Evolutionary conservation across 163 green algal species (phyloP), one percentile per base, ranked within the genome.

Genomic region (Scenedesmus sp.): DNA sequence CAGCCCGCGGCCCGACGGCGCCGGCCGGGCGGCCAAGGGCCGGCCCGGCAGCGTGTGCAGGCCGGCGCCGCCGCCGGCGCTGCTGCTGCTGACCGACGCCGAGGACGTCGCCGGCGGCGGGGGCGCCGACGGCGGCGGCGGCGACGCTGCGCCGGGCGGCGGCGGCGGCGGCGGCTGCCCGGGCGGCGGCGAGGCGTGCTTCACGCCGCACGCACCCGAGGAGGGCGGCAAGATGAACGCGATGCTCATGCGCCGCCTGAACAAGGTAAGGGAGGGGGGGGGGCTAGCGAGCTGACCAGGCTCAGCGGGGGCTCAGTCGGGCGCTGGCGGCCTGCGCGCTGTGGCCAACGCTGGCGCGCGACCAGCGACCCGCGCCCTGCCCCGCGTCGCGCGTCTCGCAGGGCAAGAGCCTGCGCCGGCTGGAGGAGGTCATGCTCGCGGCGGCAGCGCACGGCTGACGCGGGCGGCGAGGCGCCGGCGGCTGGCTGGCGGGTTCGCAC

Each of bases 171-270:
- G n/a, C n/a, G n/a, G n/a, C n/a, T n/a, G n/a, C n/a, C n/a, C n/a
- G n/a, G n/a, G n/a, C 53, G 29, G 29, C 9, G 33, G 15, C 18
- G 51, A 36, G 24, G 33, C 39, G 3, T 72, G 60, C 62, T 53
- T 60, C 50, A 73, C 62, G 15, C 74, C 74, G 29, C 33, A 65
- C 45, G 63, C 74, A 33, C 60, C 60, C 24, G 62, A 45, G 9
- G 62, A 81, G 58, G 74, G 74, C 15, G 74, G 74, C 39, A 81
- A 75, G 62, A 11, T 33, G 18, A 81, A 74, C 44, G 74, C 74
- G 22, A 11, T 73, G 44, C 22, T 81, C 62, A 74, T 81, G 60
- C 62, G 74, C 20, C 29, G 50, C 62, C 39, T 81, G 60, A 60
- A 54, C 50, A 81, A 81, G 62, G n/a, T n/a, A n/a, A n/a, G n/a